Percentiles rank a stretch among this genome's conserved stretches.
phyloP scores from a whole-genome alignment of 1,284 basidiomycete species.

The Ceraceosorus guamensis region DNA sequence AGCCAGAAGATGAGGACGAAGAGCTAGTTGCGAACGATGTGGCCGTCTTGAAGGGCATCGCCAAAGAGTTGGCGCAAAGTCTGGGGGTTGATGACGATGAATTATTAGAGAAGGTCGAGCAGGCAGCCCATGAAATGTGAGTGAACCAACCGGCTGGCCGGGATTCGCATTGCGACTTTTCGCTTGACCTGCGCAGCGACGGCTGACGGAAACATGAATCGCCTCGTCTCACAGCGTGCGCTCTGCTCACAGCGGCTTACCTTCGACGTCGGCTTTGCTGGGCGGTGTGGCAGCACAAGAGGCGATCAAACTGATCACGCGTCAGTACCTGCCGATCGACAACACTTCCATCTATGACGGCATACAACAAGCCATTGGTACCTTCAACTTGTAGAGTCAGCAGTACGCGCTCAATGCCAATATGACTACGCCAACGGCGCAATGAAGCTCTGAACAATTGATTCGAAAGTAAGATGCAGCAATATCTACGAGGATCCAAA shows the following conservation, averaged over 20 bases:
- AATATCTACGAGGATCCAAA: too few relatives aligned
- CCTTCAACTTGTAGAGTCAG: constrained; percentile 36
- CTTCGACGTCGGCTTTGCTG: constrained; percentile 84
- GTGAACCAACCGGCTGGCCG: constrained; percentile 43
- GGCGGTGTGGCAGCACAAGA: constrained; percentile 96
- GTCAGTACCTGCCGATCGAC: constrained; percentile 86
- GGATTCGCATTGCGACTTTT: too few relatives aligned
- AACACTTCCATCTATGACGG: constrained; percentile 82
- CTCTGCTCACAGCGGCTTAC: constrained; percentile 68
- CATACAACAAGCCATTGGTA: constrained; percentile 55
- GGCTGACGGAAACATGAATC: constrained; percentile 3
- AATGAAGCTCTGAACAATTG: too few relatives aligned
- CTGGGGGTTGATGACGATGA: neutral
- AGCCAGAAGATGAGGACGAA: constrained; percentile 6
- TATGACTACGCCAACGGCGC: too few relatives aligned
- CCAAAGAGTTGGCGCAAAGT: neutral
- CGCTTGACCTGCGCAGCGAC: too few relatives aligned
- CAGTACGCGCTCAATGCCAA: too few relatives aligned
- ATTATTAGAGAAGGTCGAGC: neutral
- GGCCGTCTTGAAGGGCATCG: neutral
- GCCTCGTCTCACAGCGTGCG: constrained; percentile 49
- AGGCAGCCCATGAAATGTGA: constrained; percentile 72
- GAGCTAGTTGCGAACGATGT: constrained; percentile 6
- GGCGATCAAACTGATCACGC: constrained; percentile 91
- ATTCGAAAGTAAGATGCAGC: too few relatives aligned